Percentiles rank a stretch among this genome's conserved stretches.
Conservation (phyloP, 2,329 filamentous ascomycete species). For the Chaetomium sp. region DNA sequence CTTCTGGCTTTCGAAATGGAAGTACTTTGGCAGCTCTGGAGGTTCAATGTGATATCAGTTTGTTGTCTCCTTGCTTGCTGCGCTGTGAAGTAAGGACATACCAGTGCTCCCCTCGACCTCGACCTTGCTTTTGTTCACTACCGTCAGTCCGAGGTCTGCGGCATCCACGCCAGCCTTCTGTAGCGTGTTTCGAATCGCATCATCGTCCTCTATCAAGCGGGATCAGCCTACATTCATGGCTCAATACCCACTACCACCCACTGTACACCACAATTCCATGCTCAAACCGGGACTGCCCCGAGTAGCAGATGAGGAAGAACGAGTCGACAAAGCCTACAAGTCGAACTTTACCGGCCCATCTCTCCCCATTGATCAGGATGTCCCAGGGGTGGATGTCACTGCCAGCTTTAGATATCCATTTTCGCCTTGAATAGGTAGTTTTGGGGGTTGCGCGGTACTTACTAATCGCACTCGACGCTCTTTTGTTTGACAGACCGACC, state of each 20-base stretch:
- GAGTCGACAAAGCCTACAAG: slow-evolving; percentile 42
- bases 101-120: slow-evolving; percentile 15
- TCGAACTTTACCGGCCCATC: slow-evolving; percentile 40
- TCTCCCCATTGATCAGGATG: slow-evolving; percentile 39
- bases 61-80: background rate
- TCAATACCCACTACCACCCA: slow-evolving; percentile 3
- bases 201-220: slow-evolving; percentile 35
- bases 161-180: slow-evolving; percentile 27
- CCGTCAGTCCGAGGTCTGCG: slow-evolving; percentile 27
- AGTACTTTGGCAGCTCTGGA: slow-evolving; percentile 34
- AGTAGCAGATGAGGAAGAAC: slow-evolving; percentile 42
- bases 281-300: slow-evolving; percentile 38
- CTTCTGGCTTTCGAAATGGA: slow-evolving; percentile 33
- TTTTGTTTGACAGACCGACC: slow-evolving; percentile 39
- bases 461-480: slow-evolving; percentile 40
- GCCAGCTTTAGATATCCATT: background rate
- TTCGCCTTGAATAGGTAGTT: too few relatives aligned
- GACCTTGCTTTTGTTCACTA: slow-evolving; percentile 32
- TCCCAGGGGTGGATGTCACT: slow-evolving; percentile 43
- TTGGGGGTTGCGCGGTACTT: background rate
- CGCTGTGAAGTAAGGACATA: slow-evolving; percentile 2
- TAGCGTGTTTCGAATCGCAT: slow-evolving; percentile 30
- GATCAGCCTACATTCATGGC: background rate
- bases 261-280: slow-evolving; percentile 33
- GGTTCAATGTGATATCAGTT: background rate